Conservation (phyloP, 2,329 filamentous ascomycete species). For the Colletotrichum ledebouriae region DNA sequence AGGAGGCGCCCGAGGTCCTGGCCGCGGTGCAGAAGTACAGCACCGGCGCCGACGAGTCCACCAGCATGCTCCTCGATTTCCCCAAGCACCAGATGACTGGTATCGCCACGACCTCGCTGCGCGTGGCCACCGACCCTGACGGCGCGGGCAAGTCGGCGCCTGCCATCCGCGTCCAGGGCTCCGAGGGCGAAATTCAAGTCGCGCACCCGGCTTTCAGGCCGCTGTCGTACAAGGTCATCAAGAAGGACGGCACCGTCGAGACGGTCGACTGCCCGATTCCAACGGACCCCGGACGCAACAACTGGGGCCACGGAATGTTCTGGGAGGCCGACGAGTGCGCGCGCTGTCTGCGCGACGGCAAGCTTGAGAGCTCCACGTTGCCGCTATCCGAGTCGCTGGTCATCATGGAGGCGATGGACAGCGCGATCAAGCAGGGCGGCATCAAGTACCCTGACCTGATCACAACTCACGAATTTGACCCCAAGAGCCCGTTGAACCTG, state of each 20-base stretch:
- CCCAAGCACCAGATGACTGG: slow-evolving; percentile 77
- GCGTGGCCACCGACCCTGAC: slow-evolving; percentile 69
- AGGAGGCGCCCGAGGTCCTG: slow-evolving; percentile 77
- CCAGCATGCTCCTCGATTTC: slow-evolving; percentile 83
- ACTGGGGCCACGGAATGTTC: slow-evolving; percentile 85
- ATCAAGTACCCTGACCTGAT: slow-evolving; percentile 69
- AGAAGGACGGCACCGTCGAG: slow-evolving; percentile 62
- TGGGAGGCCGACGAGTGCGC: slow-evolving; percentile 88
- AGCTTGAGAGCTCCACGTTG: slow-evolving; percentile 79
- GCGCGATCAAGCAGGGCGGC: slow-evolving; percentile 65
- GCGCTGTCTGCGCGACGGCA: slow-evolving; percentile 80
- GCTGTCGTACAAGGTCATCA: slow-evolving; percentile 73
- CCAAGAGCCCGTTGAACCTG: slow-evolving; percentile 73
- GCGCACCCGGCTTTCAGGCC: slow-evolving; percentile 79
- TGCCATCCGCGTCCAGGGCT: slow-evolving; percentile 83
- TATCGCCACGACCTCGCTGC: slow-evolving; percentile 76
- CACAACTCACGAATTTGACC: slow-evolving; percentile 69
- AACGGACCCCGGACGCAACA: slow-evolving; percentile 59
- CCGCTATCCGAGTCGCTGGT: slow-evolving; percentile 82
- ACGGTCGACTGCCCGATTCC: slow-evolving; percentile 68
- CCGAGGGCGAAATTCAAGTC: slow-evolving; percentile 86
- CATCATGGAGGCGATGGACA: slow-evolving; percentile 83
- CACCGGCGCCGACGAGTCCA: slow-evolving; percentile 82
- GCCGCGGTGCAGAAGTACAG: slow-evolving; percentile 78
- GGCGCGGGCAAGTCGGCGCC: slow-evolving; percentile 73